These are phyloP conservation scores for Suillus ampliporus DNA, from an alignment of 768 basidiomycete species.

Conservation along the genomic window DNA sequence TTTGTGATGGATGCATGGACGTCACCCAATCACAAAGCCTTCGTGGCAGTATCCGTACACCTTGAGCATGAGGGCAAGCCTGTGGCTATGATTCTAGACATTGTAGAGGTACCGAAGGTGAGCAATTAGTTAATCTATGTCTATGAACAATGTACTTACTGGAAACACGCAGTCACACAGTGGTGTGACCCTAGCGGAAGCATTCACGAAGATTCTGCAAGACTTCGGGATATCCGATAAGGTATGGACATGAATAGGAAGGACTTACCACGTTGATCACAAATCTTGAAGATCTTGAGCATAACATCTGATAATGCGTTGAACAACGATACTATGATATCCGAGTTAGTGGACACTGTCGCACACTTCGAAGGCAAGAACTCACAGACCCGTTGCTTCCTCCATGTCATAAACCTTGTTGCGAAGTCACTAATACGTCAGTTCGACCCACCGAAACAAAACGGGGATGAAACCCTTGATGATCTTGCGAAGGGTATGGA, in stretches of 20 bases:
- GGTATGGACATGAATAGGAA: conserved; percentile 1
- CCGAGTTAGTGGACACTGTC: conserved; percentile 25
- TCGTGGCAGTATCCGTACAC: conserved; percentile 25
- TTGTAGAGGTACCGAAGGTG: conserved; percentile 29
- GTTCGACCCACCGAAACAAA: conserved; percentile 34
- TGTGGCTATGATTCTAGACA: conserved; percentile 24
- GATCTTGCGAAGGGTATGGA: conserved; percentile 6
- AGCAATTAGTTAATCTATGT: conserved; percentile 3
- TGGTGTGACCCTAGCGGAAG: conserved; percentile 21
- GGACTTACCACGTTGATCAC: conserved; percentile 9
- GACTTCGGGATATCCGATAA: conserved; percentile 28
- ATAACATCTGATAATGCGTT: conserved; percentile 31
- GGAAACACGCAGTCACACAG: conserved; percentile 22
- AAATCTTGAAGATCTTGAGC: conserved; percentile 22
- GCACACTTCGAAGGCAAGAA: conserved; percentile 26
- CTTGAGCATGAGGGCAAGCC: conserved; percentile 21
- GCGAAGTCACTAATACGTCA: conserved; percentile 36
- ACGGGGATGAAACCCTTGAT: neutral
- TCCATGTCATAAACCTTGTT: conserved; percentile 45
- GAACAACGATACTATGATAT: conserved; percentile 33
- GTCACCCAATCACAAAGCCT: conserved; percentile 33
- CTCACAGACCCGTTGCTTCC: conserved; percentile 42
- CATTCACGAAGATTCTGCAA: conserved; percentile 24
- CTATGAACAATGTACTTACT: conserved; percentile 5
- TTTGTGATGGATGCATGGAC: conserved; percentile 37